Base-by-base conservation (phyloP, 2,329 filamentous ascomycete genomes). In the Phialophora chinensis region DNA sequence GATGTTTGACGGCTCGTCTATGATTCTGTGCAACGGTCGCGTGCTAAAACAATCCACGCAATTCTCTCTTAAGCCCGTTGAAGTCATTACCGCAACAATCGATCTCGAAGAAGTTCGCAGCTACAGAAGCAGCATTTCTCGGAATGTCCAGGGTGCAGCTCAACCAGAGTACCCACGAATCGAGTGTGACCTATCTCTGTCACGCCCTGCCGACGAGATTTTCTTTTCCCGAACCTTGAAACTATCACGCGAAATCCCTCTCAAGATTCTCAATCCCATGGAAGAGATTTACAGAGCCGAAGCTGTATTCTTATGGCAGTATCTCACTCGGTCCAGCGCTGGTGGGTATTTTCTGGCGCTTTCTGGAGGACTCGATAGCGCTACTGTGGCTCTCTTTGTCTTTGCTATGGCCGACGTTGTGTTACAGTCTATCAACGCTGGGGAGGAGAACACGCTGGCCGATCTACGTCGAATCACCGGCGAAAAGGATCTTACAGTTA, bases 91-190 rank as follows among this genome's bases (percentile, higher is more conserved):
- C 4, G 89, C 88, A 2, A 90, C 87, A 0, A 81, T 91, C 6
- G 88, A 91, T 71, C 79, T 91, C 1, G 91, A 94, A 72, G 88
- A 91, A 69, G 90, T 94, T 5, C 66, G 71, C 81, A 84, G 8
- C 85, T 85, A 12, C 81, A 87, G 62, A 35, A 85, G 6, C 74
- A 87, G 72, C 1, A 70, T 73, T 35, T 74, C 72, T 23, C 69
- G 76, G 62, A 73, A 74, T 29, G 72, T 79, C 70, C 78, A 80
- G 64, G 74, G 71, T 11, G 75, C 75, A 62, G 73, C 73, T 50
- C 75, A 77, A 58, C 75, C 75, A 4, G 77, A 73, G 25, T 89
- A 91, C 66, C 73, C 76, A 33, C 77, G 78, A n/a, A 74, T 80
- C 60, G 77, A 79, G 31, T 65, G 78, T 12, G 77, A 79, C 54